Base-by-base conservation (phyloP, 2,329 filamentous ascomycete genomes). In the Calonectria leucothoes region DNA sequence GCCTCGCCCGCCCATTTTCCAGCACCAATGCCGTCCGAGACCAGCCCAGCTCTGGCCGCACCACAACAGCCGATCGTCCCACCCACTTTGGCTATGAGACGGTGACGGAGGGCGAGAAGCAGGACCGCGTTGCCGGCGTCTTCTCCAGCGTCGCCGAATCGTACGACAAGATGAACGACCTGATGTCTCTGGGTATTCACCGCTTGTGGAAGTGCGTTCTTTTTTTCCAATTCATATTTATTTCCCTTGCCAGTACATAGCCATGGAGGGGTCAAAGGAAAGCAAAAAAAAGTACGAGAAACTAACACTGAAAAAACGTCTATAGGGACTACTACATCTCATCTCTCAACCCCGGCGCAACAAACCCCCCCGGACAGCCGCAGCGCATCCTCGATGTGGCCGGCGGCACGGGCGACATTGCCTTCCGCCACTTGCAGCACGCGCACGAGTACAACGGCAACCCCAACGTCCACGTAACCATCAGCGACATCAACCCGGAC, bases 81-180 rank as follows among this genome's bases (percentile, higher is more conserved):
- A 98, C 96, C 64, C 95, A 98, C 86, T 98, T 98, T 84, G 96
- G 96, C 66, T 98, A 95, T 84, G 91, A 96, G 86, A 96, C 94
- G 51, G 90, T 98, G 49, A 91, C 94, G 20, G 94, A 97, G 83
- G 88, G 91, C 12, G 89, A 97, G 84, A 98, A 98, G 86, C 87
- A 86, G 55, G 81, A 88, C 77, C 84, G 87, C 89, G 96, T 98
- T 49, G 94, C 94, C 73, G 92, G 91, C 51, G 97, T 99, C 72
- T 99, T 99, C 87, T 96, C 95, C 84, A 98, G 94, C 78, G 97
- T 99, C 49, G 97, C 97, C 78, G 93, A 94, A 75, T 95, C 94
- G 23, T 99, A 99, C 86, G 97, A 99, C 85, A 94, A 93, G 75
- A 99, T 99, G 97, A 99, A 99, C 87, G 97, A 99, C 84, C 90